Evolutionary conservation across 176 grass and related monocot species (phyloP), one percentile per base, ranked within the genome.

Genomic region (Cenchrus americanus): DNA sequence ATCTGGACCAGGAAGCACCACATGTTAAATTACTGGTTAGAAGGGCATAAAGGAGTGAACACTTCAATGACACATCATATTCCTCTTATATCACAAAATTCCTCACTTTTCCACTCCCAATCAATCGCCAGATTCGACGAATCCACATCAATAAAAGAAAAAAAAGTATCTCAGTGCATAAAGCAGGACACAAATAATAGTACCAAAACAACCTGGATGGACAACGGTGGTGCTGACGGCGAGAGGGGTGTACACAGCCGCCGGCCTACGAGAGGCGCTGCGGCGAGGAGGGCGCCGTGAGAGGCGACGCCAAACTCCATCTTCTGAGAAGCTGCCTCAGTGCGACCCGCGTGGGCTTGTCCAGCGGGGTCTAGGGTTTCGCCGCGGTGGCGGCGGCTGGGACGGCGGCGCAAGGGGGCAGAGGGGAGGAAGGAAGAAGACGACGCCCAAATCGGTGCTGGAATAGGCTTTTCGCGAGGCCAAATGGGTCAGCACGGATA

Each of bases 221-320:
- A 83, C 8, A 74, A 54, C 49, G 48, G 27, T 47, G 81, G 49
- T 10, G 76, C 34, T 30, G 52, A 82, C 50, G 90, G 73, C 26
- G 71, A 51, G 78, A 82, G 66, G 22, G 14, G 10, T 1, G 49
- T 4, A 43, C 42, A 14, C 10, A 32, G 61, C 30, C 76, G 80
- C 30, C 13, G n/a, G 26, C 15, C 66, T 32, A 82, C 55, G 67
- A 83, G 62, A 10, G 87, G 80, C 21, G 64, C 69, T 55, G 55
- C 76, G 27, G 83, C 81, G 67, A 94, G 66, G 34, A 71, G 18
- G 14, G 72, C 66, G 21, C 86, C 79, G 22, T 22, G 73, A 24
- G 80, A 73, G 59, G 72, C 60, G 2, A 85, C 74, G 69, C 85
- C 71, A 37, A 67, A 83, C 49, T 79, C 81, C 92, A 94, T 94